Evolutionary conservation across 805 yeast species (phyloP), one percentile per base, ranked within the genome.

Genomic region (Grigorovia yakushimaensis): DNA sequence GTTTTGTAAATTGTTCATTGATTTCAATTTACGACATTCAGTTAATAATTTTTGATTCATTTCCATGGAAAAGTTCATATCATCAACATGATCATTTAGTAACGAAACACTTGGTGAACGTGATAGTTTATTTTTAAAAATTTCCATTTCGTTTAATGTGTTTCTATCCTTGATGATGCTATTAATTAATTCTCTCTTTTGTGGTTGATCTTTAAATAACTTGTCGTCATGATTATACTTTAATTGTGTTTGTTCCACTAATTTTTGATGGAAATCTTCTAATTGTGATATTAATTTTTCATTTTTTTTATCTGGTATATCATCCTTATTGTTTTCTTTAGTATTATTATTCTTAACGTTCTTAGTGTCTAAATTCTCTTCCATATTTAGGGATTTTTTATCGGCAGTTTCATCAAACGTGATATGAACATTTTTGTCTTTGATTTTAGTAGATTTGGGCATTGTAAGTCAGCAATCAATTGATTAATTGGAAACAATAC

Each of bases 11-110:
- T 72, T 72, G 59, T 77, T 80, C 49, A 82, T 87, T 22, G 84
- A 81, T 47, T 78, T 82, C 47, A 84, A 69, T 51, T 82, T 73
- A 54, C 89, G 75, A 56, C 88, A 83, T 61, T 85, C 88, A 41
- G 74, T 67, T 17, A 84, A 70, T 51, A 84, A 66, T 48, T 82
- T 82, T 55, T 84, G 91, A 65, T 87, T 81, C 47, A 84, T 64
- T 4, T 84, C 87, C 49, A 83, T 83, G 15, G 83, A 79, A 58
- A 84, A 84, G 58, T 79, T 78, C 69, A 82, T 78, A 50, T 83
- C 85, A 53, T 78, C 78, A 48, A 59, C 37, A n/a, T 33, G 37
- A 33, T 33, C 37, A 13, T 33, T 33, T 33, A 33, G 15, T 33
- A 33, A n/a, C 6, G 37, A 33, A 33, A 33, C 37, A 15, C 37